Conservation (phyloP, 2,329 filamentous ascomycete species). For the Malbranchea cinnamomea region DNA sequence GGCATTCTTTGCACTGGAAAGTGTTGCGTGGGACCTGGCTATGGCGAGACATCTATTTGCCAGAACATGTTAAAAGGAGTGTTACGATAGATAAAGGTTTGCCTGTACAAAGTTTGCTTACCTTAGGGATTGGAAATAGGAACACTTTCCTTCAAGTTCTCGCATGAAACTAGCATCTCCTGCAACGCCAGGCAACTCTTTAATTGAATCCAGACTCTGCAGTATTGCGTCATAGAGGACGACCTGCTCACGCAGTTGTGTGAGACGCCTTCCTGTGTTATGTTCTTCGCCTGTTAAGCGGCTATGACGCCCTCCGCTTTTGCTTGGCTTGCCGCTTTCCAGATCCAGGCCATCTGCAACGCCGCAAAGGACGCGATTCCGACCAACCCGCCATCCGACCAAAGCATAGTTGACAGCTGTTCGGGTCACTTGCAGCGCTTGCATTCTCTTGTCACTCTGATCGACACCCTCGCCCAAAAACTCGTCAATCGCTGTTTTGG, state of each 20-base stretch:
- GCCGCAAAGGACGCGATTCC: constrained; percentile 82
- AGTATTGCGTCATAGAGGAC: constrained; percentile 84
- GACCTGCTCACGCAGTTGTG: constrained; percentile 68
- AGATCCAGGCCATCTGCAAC: constrained; percentile 55
- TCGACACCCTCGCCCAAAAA: constrained; percentile 67
- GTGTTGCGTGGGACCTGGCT: constrained; percentile 66
- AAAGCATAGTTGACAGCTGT: constrained; percentile 90
- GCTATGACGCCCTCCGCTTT: constrained; percentile 30
- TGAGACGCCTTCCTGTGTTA: constrained; percentile 58
- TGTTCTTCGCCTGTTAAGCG: constrained; percentile 46
- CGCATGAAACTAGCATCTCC: constrained; percentile 61
- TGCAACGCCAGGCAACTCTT: constrained; percentile 77
- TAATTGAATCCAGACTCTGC: constrained; percentile 80
- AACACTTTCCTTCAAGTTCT: constrained; percentile 62
- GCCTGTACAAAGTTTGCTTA: too few relatives aligned
- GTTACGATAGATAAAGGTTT: too few relatives aligned
- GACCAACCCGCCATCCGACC: constrained; percentile 85
- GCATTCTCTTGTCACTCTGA: constrained; percentile 73
- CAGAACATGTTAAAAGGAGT: not conserved
- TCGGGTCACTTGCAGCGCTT: constrained; percentile 79
- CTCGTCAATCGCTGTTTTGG: constrained; percentile 86
- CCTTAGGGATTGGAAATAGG: constrained; percentile 84
- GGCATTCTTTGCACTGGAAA: constrained; percentile 58
- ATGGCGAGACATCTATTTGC: constrained; percentile 57
- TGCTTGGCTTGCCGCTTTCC: constrained; percentile 30